phyloP scores from a whole-genome alignment of 371 early-diverging fungal species.

The Sporodiniella umbellata region DNA sequence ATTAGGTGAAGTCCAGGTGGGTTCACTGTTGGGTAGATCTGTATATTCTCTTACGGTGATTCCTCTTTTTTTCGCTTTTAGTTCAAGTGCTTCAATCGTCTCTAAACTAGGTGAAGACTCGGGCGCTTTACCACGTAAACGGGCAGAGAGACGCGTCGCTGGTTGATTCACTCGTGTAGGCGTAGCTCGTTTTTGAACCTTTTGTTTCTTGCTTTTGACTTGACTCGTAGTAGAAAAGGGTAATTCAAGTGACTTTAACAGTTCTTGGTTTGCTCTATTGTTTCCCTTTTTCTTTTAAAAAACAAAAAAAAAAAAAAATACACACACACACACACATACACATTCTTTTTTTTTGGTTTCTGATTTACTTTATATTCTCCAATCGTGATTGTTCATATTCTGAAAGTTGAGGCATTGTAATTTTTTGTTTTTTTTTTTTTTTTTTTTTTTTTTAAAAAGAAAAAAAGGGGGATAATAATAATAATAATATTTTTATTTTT shows the following conservation, averaged over 20 bases:
- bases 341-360: background rate
- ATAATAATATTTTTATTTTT: too few species aligned
- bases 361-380: constrained; percentile 36
- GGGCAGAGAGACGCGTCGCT: constrained; percentile 37
- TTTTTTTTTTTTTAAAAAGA: too few species aligned
- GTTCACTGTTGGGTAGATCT: constrained; percentile 20
- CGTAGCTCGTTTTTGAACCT: constrained; percentile 15
- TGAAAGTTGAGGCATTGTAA: constrained; percentile 16
- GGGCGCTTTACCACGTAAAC: constrained; percentile 27
- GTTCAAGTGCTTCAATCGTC: constrained; percentile 23
- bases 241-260: constrained; percentile 30
- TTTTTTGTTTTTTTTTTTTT: too few species aligned
- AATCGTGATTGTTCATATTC: constrained; percentile 43
- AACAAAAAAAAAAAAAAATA: too few species aligned
- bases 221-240: constrained; percentile 7
- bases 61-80: constrained; percentile 19
- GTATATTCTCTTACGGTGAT: constrained; percentile 16
- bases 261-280: constrained; percentile 41
- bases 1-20: constrained; percentile 5
- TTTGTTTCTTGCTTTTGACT: constrained; percentile 1
- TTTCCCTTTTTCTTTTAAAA: background rate
- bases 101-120: background rate
- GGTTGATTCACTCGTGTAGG: constrained; percentile 14
- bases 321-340: too few species aligned
- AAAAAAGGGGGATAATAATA: too few species aligned